Evolutionary conservation across 345 rosid species (phyloP).

Genomic region (Syzygium oleosum): DNA sequence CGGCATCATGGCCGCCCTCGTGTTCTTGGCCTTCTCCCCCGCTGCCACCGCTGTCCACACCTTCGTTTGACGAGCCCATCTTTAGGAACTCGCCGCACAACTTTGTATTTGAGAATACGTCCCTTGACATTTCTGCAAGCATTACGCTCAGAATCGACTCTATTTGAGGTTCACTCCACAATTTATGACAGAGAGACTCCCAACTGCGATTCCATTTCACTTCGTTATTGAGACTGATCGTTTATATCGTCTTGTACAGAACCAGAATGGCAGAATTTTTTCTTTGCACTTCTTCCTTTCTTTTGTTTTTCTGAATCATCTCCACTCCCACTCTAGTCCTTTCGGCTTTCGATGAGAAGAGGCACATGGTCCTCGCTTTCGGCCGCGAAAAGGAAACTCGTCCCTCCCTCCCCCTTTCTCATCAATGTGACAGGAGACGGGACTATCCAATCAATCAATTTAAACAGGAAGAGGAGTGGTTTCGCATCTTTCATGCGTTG

Average conservation of each 20-base stretch:
- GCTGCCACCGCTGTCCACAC: conserved; percentile 11
- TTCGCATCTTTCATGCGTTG: neutral
- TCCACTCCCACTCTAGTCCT: neutral
- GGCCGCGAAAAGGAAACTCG: neutral
- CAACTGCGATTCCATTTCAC: neutral
- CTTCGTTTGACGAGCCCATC: neutral
- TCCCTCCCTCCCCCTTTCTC: neutral
- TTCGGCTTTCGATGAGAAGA: neutral
- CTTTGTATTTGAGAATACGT: neutral
- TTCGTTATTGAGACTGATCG: neutral
- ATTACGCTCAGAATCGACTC: neutral
- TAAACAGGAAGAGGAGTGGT: neutral
- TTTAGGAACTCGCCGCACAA: neutral
- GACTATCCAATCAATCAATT: neutral
- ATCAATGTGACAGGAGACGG: neutral
- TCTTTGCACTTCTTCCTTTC: neutral
- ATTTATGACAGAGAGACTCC: neutral
- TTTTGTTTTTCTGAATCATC: neutral
- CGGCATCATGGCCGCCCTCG: conserved; percentile 58
- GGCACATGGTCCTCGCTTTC: neutral
- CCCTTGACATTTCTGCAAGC: neutral
- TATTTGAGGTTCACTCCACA: neutral
- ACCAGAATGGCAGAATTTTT: neutral
- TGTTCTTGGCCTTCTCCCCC: conserved; percentile 54
- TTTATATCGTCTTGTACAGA: neutral